Conservation (phyloP, 805 yeast genomes). For the Cyberlindnera bimundalis region DNA sequence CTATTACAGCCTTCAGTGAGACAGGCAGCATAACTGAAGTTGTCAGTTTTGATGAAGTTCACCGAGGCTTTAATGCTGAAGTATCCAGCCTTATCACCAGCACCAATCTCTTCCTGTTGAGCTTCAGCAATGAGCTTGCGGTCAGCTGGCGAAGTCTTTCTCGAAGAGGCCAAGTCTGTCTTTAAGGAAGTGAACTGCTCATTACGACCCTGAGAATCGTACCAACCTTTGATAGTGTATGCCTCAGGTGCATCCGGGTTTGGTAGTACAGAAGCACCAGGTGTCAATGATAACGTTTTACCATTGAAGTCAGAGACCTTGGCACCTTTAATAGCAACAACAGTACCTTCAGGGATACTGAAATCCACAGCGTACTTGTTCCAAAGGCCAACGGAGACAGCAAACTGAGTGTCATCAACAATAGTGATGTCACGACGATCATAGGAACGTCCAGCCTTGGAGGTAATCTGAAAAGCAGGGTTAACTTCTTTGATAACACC, state of each 20-base stretch:
- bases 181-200: constrained; percentile 61
- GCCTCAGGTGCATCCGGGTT: constrained; percentile 92
- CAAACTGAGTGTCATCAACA: constrained; percentile 80
- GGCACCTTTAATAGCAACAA: constrained; percentile 90
- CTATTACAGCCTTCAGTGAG: constrained; percentile 71
- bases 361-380: constrained; percentile 82
- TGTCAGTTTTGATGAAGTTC: constrained; percentile 66
- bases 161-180: constrained; percentile 40
- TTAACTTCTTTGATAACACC: constrained; percentile 80
- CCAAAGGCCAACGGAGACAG: constrained; percentile 85
- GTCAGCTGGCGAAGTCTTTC: constrained; percentile 42
- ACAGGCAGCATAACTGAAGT: constrained; percentile 89
- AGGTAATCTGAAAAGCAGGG: constrained; percentile 72
- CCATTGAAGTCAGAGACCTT: constrained; percentile 88
- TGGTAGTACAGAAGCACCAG: constrained; percentile 67
- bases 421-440: constrained; percentile 86
- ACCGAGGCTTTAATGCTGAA: constrained; percentile 74
- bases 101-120: constrained; percentile 64
- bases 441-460: constrained; percentile 88
- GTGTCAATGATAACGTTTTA: constrained; percentile 74
- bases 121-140: constrained; percentile 68
- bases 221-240: constrained; percentile 91
- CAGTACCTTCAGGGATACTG: constrained; percentile 66
- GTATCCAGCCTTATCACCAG: constrained; percentile 74
- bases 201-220: constrained; percentile 69